phyloP scores from a whole-genome alignment of 2,329 filamentous ascomycete species.

The Diplodia seriata region DNA sequence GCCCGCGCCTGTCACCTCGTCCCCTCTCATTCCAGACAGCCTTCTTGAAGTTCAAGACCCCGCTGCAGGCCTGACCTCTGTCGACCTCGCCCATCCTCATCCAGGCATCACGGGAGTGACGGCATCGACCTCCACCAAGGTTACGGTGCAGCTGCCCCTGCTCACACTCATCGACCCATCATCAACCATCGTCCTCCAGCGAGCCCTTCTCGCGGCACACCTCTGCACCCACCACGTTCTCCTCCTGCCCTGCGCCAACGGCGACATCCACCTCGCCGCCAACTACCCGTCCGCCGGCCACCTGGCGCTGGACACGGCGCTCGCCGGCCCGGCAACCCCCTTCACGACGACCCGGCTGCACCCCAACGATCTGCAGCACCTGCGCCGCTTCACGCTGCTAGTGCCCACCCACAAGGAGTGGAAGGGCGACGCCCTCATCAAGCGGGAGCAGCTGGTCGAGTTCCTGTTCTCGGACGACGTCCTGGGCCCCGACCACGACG shows the following conservation, averaged over 20 bases:
- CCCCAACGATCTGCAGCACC: not conserved
- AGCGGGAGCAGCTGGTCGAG: not conserved
- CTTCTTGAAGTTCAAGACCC: not conserved
- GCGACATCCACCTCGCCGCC: constrained; percentile 18
- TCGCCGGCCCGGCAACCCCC: not conserved
- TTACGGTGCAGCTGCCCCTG: constrained; percentile 18
- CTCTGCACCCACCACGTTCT: constrained; percentile 12
- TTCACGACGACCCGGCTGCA: constrained; percentile 22
- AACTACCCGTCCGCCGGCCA: constrained; percentile 17
- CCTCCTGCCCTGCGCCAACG: constrained; percentile 8
- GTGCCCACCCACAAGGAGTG: constrained; percentile 6
- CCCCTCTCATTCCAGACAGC: too few species aligned
- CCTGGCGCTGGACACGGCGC: not conserved
- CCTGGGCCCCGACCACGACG: too few species aligned
- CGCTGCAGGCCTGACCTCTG: not conserved
- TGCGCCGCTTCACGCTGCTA: constrained; percentile 9
- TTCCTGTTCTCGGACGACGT: not conserved
- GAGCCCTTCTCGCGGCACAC: constrained; percentile 25
- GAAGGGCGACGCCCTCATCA: not conserved
- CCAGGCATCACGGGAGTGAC: not conserved
- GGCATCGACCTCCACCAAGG: constrained; percentile 36
- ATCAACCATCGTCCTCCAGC: not conserved
- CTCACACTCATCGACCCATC: constrained; percentile 31
- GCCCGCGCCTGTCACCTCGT: not conserved
- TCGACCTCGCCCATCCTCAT: not conserved